These are phyloP conservation scores for Suhomyces taliae DNA, from an alignment of 1,139 yeast species.

Conservation along the genomic window DNA sequence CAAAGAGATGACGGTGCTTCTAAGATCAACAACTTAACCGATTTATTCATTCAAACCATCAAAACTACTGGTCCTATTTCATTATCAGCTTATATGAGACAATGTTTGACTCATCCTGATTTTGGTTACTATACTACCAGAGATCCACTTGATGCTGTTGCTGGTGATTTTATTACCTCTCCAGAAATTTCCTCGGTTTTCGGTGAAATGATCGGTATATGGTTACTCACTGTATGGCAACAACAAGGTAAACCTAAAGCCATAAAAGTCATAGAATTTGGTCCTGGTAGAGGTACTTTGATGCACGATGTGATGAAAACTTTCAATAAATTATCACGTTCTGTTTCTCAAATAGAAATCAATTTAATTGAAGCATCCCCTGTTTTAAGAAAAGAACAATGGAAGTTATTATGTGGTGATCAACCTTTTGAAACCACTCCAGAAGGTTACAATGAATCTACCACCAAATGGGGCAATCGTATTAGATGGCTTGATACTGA, in stretches of 20 bases:
- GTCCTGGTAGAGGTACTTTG: conserved; percentile 85
- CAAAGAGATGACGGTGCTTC: conserved; percentile 14
- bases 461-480: conserved; percentile 53
- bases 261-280: conserved; percentile 73
- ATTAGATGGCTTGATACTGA: conserved; percentile 75
- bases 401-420: conserved; percentile 47
- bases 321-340: conserved; percentile 42
- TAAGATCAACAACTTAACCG: conserved; percentile 32
- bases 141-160: conserved; percentile 62
- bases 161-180: conserved; percentile 80
- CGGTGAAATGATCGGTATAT: conserved; percentile 82
- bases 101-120: conserved; percentile 76
- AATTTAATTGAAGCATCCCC: conserved; percentile 74
- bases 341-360: conserved; percentile 39
- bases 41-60: conserved; percentile 53
- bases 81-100: conserved; percentile 74
- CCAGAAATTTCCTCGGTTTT: conserved; percentile 88
- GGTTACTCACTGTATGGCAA: conserved; percentile 65
- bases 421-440: conserved; percentile 19
- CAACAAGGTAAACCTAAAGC: conserved; percentile 51
- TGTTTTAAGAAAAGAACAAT: conserved; percentile 60
- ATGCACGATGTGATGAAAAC: conserved; percentile 62
- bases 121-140: conserved; percentile 79
- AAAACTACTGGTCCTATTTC: conserved; percentile 77
- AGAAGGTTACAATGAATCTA: conserved; percentile 39